Conservation (phyloP, 352 stramenopile species). For the Lagenidium giganteum region DNA sequence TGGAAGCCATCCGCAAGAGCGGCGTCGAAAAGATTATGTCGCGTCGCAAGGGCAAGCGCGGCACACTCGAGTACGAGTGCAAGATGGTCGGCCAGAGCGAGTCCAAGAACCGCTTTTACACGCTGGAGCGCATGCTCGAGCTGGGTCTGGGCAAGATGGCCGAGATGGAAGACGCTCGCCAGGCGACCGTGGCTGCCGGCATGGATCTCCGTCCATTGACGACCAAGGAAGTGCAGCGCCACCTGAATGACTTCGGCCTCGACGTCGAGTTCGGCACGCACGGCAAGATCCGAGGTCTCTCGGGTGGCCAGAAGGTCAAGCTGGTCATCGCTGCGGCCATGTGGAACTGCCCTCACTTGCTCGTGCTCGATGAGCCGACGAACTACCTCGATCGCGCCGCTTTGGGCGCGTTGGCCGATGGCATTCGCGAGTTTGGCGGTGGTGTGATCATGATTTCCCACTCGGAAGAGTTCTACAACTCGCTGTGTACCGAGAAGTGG, state of each 20-base stretch:
- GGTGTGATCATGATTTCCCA: constrained; percentile 82
- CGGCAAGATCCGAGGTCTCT: constrained; percentile 74
- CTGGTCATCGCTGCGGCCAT: constrained; percentile 73
- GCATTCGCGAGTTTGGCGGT: constrained; percentile 65
- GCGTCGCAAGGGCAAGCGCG: constrained; percentile 62
- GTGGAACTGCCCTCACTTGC: constrained; percentile 82
- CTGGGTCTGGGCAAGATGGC: constrained; percentile 63
- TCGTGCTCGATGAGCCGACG: constrained; percentile 86
- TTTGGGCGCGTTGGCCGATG: constrained; percentile 51
- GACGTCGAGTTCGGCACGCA: constrained; percentile 73
- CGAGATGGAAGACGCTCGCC: constrained; percentile 58
- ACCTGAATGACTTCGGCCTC: constrained; percentile 71
- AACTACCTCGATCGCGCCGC: constrained; percentile 82
- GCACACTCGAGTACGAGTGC: constrained; percentile 83
- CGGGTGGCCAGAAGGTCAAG: constrained; percentile 80
- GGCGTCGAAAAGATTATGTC: constrained; percentile 96
- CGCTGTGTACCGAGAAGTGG: constrained; percentile 74
- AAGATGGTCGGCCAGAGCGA: constrained; percentile 82
- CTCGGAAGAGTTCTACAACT: constrained; percentile 81
- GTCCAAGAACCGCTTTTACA: constrained; percentile 63
- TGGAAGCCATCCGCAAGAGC: constrained; percentile 88
- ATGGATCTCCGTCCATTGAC: constrained; percentile 57
- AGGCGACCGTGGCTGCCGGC: constrained; percentile 49
- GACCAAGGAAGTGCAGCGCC: constrained; percentile 67
- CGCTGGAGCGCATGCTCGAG: constrained; percentile 58